Base-by-base conservation (phyloP, 1,284 basidiomycete species). In the Naganishia sp. region DNA sequence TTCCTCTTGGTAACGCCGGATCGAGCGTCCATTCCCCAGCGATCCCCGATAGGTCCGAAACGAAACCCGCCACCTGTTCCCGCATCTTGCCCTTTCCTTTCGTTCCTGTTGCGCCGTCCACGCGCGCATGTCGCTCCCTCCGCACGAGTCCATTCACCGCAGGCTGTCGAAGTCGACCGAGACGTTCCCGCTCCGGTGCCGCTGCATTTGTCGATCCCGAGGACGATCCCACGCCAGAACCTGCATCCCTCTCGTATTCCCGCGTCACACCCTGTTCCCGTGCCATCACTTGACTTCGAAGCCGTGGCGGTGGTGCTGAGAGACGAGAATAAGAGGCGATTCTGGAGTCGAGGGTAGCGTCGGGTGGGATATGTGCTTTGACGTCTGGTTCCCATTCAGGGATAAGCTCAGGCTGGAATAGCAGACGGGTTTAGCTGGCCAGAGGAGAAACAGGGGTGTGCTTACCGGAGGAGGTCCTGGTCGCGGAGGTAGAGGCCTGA, bases 361-460 rank as follows among this genome's bases (percentile, higher is more conserved):
- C 55, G 5, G 57, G 42, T 1, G 67, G 67, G 31, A 68, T 68
- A 32, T 68, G 67, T 39, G 57, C n/a, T 45, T 68, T 68, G 50
- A 62, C 60, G 35, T 68, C 67, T 0, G 67, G 67, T 41, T 68
- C 67, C 67, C 67, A 68, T 17, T 57, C 56, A 1, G 67, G 67
- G n/a, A 68, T 55, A 31, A 60, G 55, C 28, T 68, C 58, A 15
- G 63, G 52, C 55, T 58, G 41, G n/a, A 28, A 32, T 3, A 21
- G 31, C 5, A 21, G 23, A 41, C 32, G 23, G n/a, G 9, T 6
- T 50, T 10, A 67, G 41, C 17, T 39, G 18, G 4, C 9, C 11
- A 47, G 42, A 25, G 5, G 3, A 31, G 32, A 31, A 9, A 3
- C 17, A 47, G 7, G 17, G n/a, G 35, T 5, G n/a, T 17, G 41